phyloP scores from a whole-genome alignment of 441 rosid genomes.

The Brassica hybrid region DNA sequence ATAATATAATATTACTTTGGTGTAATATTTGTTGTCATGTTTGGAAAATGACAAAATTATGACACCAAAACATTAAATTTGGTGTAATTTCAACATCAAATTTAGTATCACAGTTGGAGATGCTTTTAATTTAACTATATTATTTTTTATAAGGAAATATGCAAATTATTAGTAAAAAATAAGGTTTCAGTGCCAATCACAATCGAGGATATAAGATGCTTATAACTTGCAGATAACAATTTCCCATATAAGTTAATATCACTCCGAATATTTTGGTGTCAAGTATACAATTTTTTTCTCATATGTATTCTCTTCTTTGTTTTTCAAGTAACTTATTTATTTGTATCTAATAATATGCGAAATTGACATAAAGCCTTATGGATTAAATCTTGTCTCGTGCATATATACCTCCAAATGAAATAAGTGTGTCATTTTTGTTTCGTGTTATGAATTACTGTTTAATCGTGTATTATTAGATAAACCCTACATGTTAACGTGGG shows the following conservation, averaged over 20 bases:
- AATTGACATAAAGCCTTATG: conserved; percentile 50
- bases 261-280: conserved; percentile 61
- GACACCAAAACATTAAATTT: no score
- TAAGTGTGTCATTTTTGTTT: background rate
- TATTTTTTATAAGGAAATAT: background rate
- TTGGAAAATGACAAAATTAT: no score
- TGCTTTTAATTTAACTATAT: no score
- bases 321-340: background rate
- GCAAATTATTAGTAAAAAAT: background rate
- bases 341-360: conserved; percentile 29
- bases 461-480: background rate
- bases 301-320: conserved; percentile 6
- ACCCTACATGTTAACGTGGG: background rate
- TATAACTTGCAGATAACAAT: conserved; percentile 79
- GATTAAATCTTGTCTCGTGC: conserved; percentile 24
- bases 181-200: conserved; percentile 42
- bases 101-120: no score
- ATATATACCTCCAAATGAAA: conserved; percentile 7
- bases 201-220: conserved; percentile 55
- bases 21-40: no score
- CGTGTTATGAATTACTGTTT: background rate
- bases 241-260: conserved; percentile 70
- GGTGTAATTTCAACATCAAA: no score
- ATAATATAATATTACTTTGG: no score
- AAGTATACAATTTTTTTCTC: conserved; percentile 11